Evolutionary conservation across 2,329 filamentous ascomycete genomes (phyloP), one percentile per base, ranked within the genome.

Genomic region (Myriosclerotinia duriaeana): DNA sequence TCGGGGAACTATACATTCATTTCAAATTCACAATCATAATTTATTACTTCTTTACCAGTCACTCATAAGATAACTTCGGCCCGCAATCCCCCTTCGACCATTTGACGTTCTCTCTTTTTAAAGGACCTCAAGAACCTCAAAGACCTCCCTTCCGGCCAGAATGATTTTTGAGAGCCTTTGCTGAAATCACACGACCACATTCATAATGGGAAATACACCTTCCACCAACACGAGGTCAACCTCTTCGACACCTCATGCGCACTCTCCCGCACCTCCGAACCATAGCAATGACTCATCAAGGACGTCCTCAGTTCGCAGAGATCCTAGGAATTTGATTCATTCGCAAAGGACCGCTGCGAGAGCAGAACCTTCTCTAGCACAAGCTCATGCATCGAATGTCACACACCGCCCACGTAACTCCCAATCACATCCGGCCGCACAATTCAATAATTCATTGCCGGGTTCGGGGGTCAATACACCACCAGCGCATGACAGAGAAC

Each of bases 351-450:
- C 82, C 67, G 83, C 82, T 72, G 86, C 84, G 65, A 85, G 85
- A 59, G 86, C 86, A 67, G 86, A 88, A 78, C 82, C 84, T 64
- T 87, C 86, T 61, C 81, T 86, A 69, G 82, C 85, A 70, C 85
- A 86, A 76, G 86, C 85, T 64, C 74, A 74, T 69, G 75, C 75
- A 68, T 74, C 73, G 12, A 75, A 73, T 26, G 66, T 71, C 55
- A 68, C 71, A 65, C 74, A 75, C 68, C 74, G 74, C 38, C 65
- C 71, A 55, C 71, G 73, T 59, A 69, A 71, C 59, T 74, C 69
- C 69, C 70, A 71, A 66, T 70, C 70, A 67, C 55, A 67, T 64
- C 65, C 70, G n/a, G 61, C 65, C 46, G 67, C 68, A 46, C 67
- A 70, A 26, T 61, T 69, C 53, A 69, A 66, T 64, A 64, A 67